These are phyloP conservation scores for Fermentozyma sake DNA, from an alignment of 1,139 yeast species.

Conservation along the genomic window DNA sequence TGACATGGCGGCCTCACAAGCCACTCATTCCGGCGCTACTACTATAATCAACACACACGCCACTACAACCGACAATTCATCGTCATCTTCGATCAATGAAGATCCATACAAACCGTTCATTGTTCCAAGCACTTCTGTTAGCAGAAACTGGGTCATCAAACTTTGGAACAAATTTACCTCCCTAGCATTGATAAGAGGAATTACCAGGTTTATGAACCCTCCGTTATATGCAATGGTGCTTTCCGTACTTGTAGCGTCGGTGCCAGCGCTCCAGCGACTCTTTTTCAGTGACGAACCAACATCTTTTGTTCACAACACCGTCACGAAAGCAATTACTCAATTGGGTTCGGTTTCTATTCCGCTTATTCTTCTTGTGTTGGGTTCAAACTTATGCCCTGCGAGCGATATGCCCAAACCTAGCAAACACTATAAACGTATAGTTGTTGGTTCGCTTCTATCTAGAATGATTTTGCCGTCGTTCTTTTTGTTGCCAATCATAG, in stretches of 20 bases:
- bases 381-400: conserved; percentile 70
- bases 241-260: conserved; percentile 78
- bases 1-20: too few species aligned
- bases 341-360: conserved; percentile 84
- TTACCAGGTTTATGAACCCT: conserved; percentile 75
- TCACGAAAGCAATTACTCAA: conserved; percentile 72
- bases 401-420: conserved; percentile 62
- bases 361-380: conserved; percentile 65
- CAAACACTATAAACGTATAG: conserved; percentile 52
- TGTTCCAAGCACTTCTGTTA: not conserved
- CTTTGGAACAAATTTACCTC: conserved; percentile 2
- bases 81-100: not conserved
- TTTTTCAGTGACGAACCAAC: conserved; percentile 50
- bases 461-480: conserved; percentile 76
- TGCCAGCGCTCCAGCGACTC: conserved; percentile 61
- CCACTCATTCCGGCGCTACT: too few species aligned
- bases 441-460: conserved; percentile 64
- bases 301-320: conserved; percentile 64
- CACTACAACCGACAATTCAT: not conserved
- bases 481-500: conserved; percentile 62
- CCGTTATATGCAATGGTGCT: conserved; percentile 90
- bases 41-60: not conserved
- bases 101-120: conserved; percentile 1
- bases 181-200: conserved; percentile 12
- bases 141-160: too few species aligned